These are phyloP conservation scores for Mucor racemosus DNA, from an alignment of 371 early-diverging fungal species.

Conservation along the genomic window DNA sequence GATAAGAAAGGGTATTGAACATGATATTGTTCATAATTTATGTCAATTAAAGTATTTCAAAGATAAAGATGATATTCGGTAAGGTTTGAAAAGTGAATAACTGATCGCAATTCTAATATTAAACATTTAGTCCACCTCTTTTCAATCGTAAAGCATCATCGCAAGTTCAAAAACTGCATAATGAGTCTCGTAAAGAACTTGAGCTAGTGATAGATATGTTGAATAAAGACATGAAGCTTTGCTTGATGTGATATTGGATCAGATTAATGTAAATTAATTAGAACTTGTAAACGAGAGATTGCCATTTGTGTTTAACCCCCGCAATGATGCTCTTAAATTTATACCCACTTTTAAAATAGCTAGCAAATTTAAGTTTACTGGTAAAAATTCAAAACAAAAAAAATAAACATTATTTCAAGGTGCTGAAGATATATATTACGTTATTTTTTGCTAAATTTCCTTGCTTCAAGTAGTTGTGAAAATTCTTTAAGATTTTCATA, in stretches of 20 bases:
- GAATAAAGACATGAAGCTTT: conserved; percentile 28
- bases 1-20: conserved; percentile 21
- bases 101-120: not conserved
- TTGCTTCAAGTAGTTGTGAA: no score
- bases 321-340: no score
- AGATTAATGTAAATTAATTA: not conserved
- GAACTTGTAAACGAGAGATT: not conserved
- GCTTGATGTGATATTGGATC: conserved; percentile 3
- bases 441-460: no score
- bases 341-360: no score
- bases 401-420: no score
- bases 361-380: no score
- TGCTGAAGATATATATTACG: no score
- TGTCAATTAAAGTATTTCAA: conserved; percentile 26
- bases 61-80: conserved; percentile 27
- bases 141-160: conserved; percentile 21
- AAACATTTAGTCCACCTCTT: conserved; percentile 24
- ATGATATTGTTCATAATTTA: conserved; percentile 28
- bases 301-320: no score
- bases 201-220: conserved; percentile 28
- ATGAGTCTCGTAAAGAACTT: conserved; percentile 21
- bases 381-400: no score
- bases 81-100: not conserved
- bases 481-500: no score
- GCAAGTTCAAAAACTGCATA: conserved; percentile 13